These are phyloP conservation scores for Tulasnella sp. DNA, from an alignment of 768 basidiomycete genomes.

Conservation along the genomic window DNA sequence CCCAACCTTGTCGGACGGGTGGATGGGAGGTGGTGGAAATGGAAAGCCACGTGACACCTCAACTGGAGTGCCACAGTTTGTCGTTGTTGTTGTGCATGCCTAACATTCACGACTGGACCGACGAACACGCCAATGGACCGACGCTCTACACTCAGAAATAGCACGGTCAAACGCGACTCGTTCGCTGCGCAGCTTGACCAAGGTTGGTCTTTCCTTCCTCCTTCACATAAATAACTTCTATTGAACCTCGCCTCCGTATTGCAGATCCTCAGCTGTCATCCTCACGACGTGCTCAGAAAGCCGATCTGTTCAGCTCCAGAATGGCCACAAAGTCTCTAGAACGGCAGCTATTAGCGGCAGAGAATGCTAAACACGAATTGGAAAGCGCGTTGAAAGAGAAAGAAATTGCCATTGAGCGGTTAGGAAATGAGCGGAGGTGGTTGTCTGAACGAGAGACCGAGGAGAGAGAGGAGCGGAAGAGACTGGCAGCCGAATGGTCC, in stretches of 20 bases:
- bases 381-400: conserved; percentile 58
- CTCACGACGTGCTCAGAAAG: conserved; percentile 9
- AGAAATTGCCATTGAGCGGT: conserved; percentile 45
- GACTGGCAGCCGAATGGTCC: conserved; percentile 36
- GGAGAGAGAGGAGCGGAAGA: conserved; percentile 55
- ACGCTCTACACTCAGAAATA: not conserved
- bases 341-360: conserved; percentile 49
- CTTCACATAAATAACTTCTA: not conserved
- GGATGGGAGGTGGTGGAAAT: not conserved
- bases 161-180: conserved; percentile 4
- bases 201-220: not conserved
- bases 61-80: not conserved
- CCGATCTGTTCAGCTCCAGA: conserved; percentile 16
- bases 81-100: not conserved
- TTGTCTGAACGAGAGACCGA: conserved; percentile 55
- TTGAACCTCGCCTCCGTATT: not conserved
- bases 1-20: not conserved
- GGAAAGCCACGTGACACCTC: no score
- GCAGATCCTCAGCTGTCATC: conserved; percentile 15
- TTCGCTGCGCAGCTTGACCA: conserved; percentile 16
- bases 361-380: conserved; percentile 49
- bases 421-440: conserved; percentile 59
- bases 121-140: not conserved
- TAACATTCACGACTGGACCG: not conserved
- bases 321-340: conserved; percentile 53